These are phyloP conservation scores for Hyaloscypha finlandica DNA, from an alignment of 495 filamentous ascomycete species.

Conservation along the genomic window DNA sequence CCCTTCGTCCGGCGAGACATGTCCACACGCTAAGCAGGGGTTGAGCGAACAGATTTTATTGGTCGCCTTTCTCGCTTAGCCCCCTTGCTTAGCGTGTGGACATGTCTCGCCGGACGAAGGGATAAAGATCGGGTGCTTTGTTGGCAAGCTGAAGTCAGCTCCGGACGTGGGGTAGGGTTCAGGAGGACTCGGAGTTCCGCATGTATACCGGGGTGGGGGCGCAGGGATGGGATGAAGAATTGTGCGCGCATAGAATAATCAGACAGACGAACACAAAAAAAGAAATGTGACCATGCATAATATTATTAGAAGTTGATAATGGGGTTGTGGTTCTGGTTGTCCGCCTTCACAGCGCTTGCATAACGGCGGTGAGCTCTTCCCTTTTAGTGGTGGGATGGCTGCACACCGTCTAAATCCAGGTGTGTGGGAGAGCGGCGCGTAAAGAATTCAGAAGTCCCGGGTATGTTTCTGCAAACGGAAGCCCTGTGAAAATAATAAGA, in stretches of 20 bases:
- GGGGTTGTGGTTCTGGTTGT: background rate
- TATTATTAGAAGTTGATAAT: background rate
- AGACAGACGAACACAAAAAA: background rate
- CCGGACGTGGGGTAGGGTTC: background rate
- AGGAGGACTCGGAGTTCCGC: background rate
- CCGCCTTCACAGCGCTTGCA: no score
- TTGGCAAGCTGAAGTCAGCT: background rate
- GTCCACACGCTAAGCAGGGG: no score
- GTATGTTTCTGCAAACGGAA: background rate
- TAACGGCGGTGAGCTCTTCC: no score
- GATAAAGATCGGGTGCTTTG: background rate
- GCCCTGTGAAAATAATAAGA: slow-evolving; percentile 9
- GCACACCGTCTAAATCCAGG: no score
- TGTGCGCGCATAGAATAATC: slow-evolving; percentile 1
- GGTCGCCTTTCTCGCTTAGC: no score
- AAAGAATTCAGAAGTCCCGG: background rate
- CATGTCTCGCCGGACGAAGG: no score
- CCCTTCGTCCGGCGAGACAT: no score
- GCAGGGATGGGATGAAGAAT: background rate
- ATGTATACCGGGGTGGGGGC: background rate
- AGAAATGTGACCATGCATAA: background rate
- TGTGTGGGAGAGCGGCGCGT: background rate
- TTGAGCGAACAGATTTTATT: no score
- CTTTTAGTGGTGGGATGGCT: no score
- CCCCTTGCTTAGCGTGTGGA: no score